Conservation (phyloP, 345 rosid species). For the Salix suchowensis region DNA sequence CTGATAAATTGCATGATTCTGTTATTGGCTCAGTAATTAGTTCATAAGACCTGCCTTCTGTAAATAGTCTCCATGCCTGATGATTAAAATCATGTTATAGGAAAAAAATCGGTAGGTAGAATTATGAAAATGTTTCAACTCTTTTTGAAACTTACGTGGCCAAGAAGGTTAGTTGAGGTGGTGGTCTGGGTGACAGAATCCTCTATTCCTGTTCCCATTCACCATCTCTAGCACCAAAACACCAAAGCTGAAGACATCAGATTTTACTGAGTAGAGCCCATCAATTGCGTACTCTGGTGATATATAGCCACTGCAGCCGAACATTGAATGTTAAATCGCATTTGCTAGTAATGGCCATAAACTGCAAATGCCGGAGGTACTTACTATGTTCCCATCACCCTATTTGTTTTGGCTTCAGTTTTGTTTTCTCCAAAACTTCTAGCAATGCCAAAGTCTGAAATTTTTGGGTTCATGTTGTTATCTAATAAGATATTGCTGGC, state of each 20-base stretch:
- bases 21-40: slow-evolving; percentile 1
- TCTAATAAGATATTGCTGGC: neutral
- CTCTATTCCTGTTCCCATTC: slow-evolving; percentile 9
- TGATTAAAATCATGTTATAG: neutral
- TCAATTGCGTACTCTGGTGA: slow-evolving; percentile 11
- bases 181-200: slow-evolving; percentile 4
- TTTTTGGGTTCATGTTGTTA: neutral
- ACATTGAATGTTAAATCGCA: neutral
- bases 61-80: slow-evolving; percentile 1
- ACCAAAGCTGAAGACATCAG: slow-evolving; percentile 11
- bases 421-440: neutral
- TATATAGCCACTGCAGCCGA: slow-evolving; percentile 3
- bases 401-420: neutral
- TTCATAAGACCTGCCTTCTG: neutral
- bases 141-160: slow-evolving; percentile 4
- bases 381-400: neutral
- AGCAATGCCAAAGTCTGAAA: neutral
- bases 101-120: no score
- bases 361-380: neutral
- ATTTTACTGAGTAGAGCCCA: slow-evolving; percentile 6
- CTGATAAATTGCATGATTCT: neutral
- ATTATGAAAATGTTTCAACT: neutral
- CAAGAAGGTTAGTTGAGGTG: slow-evolving; percentile 14
- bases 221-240: neutral
- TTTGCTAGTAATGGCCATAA: neutral